These are phyloP conservation scores for Blastobotrys terrestris DNA, from an alignment of 805 yeast species.

Conservation along the genomic window DNA sequence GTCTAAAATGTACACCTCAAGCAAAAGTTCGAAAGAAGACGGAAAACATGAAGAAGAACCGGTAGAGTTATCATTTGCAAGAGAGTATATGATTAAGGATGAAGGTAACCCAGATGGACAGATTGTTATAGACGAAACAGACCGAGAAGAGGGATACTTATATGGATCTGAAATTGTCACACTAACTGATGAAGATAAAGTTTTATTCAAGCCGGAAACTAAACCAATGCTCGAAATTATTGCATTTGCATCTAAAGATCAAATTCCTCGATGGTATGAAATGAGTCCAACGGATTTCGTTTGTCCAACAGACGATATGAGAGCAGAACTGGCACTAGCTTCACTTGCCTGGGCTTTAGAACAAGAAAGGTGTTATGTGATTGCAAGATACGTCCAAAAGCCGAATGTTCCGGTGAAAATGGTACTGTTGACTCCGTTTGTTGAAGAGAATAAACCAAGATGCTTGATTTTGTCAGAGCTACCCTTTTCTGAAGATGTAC, in stretches of 20 bases:
- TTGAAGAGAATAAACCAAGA: slow-evolving; percentile 23
- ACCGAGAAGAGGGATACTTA: slow-evolving; percentile 53
- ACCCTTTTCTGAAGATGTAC: slow-evolving; percentile 72
- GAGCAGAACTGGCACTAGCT: slow-evolving; percentile 39
- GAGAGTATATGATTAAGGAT: slow-evolving; percentile 8
- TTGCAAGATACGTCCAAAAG: slow-evolving; percentile 53
- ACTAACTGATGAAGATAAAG: slow-evolving; percentile 35
- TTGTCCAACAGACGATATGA: slow-evolving; percentile 36
- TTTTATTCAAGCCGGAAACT: slow-evolving; percentile 31
- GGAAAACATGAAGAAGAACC: background rate
- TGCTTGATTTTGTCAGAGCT: slow-evolving; percentile 46
- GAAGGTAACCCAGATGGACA: slow-evolving; percentile 25
- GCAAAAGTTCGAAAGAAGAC: background rate
- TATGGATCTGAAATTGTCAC: slow-evolving; percentile 59
- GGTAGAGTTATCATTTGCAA: background rate
- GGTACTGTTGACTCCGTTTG: slow-evolving; percentile 51
- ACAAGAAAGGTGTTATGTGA: slow-evolving; percentile 32
- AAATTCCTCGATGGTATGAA: slow-evolving; percentile 50
- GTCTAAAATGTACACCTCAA: slow-evolving; percentile 1
- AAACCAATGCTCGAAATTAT: slow-evolving; percentile 53
- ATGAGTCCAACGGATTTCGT: slow-evolving; percentile 55
- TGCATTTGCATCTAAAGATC: slow-evolving; percentile 45
- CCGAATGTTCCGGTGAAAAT: slow-evolving; percentile 21
- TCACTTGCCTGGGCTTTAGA: slow-evolving; percentile 48
- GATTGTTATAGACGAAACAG: slow-evolving; percentile 34